Base-by-base conservation (phyloP, 2,329 filamentous ascomycete genomes). In the Alternaria panax region DNA sequence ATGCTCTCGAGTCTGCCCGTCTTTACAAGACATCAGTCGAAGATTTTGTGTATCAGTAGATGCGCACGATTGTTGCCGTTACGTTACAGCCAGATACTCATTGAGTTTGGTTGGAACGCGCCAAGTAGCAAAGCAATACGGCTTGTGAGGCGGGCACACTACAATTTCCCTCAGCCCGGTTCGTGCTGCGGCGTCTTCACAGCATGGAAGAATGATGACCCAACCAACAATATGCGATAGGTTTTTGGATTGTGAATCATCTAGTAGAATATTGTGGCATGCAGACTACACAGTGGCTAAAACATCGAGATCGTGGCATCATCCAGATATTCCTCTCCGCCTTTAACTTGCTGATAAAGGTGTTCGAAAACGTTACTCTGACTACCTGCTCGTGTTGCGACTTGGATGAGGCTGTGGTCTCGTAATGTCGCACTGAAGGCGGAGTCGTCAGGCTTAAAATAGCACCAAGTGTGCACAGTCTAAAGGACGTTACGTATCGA, bases 151-250 rank as follows among this genome's bases (percentile, higher is more conserved):
- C 40, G 50, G 40, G 36, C 50, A 41, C 14, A 42, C 20, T 32
- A 41, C 50, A 52, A 52, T 52, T 32, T 52, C 50, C 38, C 38
- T 9, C 25, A 24, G 25, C 38, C 27, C 24, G 50, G 36, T 52
- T 52, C 25, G 38, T 52, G 40, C 27, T 42, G 27, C 14, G 27
- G 40, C 18, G n/a, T 52, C 20, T 18, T 24, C 20, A n/a, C 16
- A n/a, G 28, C 50, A 52, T 52, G 16, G 45, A 48, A 48, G 20
- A 48, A 24, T 34, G 8, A 34, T n/a, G 45, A 34, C 32, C 45
- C 22, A 25, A 36, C 4, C 14, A 24, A 24, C 28, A n/a, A 8
- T 25, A 25, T 18, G 30, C 1, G 4, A 24, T 28, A 34, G 16
- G 30, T 25, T n/a, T 36, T n/a, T 36, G 9, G 20, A 25, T 25